Conservation (phyloP, 2,329 filamentous ascomycete species). For the Aspergillus hiratsukae region DNA sequence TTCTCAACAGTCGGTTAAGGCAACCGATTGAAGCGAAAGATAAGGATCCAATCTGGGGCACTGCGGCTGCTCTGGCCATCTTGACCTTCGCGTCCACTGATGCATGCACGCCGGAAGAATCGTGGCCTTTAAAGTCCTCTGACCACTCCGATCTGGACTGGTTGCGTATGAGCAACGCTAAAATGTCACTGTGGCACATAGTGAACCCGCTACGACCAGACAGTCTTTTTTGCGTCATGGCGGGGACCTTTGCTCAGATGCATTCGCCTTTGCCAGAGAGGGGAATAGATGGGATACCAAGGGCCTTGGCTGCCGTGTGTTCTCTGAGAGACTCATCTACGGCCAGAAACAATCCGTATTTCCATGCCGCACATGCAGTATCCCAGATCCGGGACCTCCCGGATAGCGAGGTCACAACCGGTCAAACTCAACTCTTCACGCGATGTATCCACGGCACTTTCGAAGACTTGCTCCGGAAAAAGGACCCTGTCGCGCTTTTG, state of each 20-base stretch:
- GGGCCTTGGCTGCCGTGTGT: constrained; percentile 20
- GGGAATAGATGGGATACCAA: constrained; percentile 20
- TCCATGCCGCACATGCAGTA: constrained; percentile 35
- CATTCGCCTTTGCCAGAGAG: constrained; percentile 26
- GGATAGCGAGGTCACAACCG: constrained; percentile 22
- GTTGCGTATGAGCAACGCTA: constrained; percentile 55
- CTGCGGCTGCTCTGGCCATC: constrained; percentile 41
- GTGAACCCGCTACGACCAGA: constrained; percentile 47
- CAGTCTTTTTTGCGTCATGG: constrained; percentile 43
- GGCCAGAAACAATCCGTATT: constrained; percentile 34
- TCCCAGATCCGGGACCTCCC: constrained; percentile 27
- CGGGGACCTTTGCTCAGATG: constrained; percentile 34
- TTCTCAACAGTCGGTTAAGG: constrained; percentile 37
- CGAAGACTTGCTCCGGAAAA: constrained; percentile 26
- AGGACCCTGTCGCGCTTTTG: constrained; percentile 38
- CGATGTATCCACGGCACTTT: constrained; percentile 33
- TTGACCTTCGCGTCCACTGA: constrained; percentile 41
- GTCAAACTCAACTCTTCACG: constrained; percentile 31
- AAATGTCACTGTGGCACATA: constrained; percentile 51
- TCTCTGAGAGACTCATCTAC: constrained; percentile 28
- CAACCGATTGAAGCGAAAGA: constrained; percentile 32
- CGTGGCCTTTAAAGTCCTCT: constrained; percentile 53
- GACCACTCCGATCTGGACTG: constrained; percentile 51
- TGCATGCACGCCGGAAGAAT: constrained; percentile 37
- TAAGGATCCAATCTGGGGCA: constrained; percentile 47